Base-by-base conservation (phyloP, 1,284 basidiomycete genomes). In the Irpex sp. region DNA sequence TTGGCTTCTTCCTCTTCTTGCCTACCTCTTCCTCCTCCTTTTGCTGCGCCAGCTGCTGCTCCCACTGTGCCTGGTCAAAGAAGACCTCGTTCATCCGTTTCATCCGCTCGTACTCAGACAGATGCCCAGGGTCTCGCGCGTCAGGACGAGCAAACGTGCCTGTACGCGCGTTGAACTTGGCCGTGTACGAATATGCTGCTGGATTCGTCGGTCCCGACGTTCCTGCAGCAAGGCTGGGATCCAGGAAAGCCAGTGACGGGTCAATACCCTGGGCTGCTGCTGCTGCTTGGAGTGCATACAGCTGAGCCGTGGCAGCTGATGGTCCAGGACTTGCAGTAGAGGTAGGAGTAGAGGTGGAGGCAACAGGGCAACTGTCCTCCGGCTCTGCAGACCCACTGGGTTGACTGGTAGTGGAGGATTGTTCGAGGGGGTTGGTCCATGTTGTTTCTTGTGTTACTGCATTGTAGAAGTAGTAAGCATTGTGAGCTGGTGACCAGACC, bases 391-490 rank as follows among this genome's bases (percentile, higher is more conserved):
- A 54, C n/a, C 13, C 53, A 15, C 39, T 43, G 13, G 49, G 7
- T 50, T 50, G 49, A 8, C 13, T 50, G 62, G 49, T 1, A 21
- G 63, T 31, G 1, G 60, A 39, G 58, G 61, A 7, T 50, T 78
- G 74, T 61, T 84, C 78, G 46, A 96, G 81, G 5, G 94, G 94
- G 71, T 96, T 96, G 47, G 81, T 80, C 94, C 94, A 96, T 21
- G 94, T 95, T 39, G 93, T 95, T 77, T 94, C 87, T 63, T 89
- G 81, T 0, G 92, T 94, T 62, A 78, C 75, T 11, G 86, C 68
- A 76, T 95, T 95, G 84, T 86, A 93, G 78, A 95, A 95, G 76
- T 95, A 96, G 79, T 94, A 95, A 15, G 91, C 85, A 75, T 86
- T 90, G 77, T 92, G 86, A 64, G 88, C 82, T 0, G 92, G 85